These are phyloP conservation scores for Podila epicladia DNA, from an alignment of 192 early-diverging fungal species.

Conservation along the genomic window DNA sequence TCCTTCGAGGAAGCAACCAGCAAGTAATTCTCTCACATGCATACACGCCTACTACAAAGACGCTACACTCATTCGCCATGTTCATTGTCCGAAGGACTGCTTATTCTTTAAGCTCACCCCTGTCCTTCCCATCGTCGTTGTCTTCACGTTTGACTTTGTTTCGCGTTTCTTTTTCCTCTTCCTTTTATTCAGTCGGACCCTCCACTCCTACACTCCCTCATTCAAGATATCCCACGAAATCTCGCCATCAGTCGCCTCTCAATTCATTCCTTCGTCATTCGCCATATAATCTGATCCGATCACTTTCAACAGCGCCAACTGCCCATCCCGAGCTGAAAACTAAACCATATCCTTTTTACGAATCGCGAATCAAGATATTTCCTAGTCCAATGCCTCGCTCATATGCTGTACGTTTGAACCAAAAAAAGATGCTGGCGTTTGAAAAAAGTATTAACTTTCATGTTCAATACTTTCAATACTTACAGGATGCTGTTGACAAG, in stretches of 20 bases:
- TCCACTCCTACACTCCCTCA: not conserved
- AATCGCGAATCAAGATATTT: slow-evolving; percentile 37
- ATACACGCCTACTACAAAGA: too few species aligned
- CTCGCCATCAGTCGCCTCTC: not conserved
- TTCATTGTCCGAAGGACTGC: slow-evolving; percentile 49
- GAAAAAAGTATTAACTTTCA: slow-evolving; percentile 5
- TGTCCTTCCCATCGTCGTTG: not conserved
- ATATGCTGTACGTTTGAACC: slow-evolving; percentile 26
- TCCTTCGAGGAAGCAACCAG: too few species aligned
- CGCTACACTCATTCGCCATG: slow-evolving; percentile 13
- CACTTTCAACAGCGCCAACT: not conserved
- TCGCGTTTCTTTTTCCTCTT: not conserved
- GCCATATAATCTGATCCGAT: not conserved
- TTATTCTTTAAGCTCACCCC: slow-evolving; percentile 3
- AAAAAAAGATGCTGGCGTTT: not conserved
- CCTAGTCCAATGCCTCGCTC: slow-evolving; percentile 46
- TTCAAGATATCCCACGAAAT: not conserved
- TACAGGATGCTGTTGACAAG: slow-evolving; percentile 78
- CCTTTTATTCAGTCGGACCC: not conserved
- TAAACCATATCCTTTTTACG: not conserved
- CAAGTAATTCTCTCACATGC: too few species aligned
- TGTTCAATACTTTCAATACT: not conserved
- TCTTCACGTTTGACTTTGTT: not conserved
- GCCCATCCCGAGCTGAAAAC: not conserved
- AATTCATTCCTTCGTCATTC: not conserved